Percentiles rank a stretch among this genome's conserved stretches.
Evolutionary conservation across 1,139 yeast genomes (phyloP).

Genomic region (Entelexis sorbosivorans): DNA sequence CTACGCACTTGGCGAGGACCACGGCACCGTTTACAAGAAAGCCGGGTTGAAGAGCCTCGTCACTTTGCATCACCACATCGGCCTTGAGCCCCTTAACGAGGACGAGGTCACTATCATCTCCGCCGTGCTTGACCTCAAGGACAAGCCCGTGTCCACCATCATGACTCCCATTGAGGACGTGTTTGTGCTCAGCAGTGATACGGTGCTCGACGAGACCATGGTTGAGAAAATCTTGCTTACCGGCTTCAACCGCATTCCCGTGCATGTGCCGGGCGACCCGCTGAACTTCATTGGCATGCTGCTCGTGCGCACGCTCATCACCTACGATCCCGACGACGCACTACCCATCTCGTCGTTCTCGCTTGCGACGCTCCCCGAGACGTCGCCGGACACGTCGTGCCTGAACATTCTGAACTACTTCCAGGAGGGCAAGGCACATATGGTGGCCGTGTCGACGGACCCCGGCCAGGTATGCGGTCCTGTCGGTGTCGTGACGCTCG

Average conservation of each 20-base stretch:
- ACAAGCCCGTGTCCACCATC: slow-evolving; percentile 70
- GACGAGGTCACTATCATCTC: slow-evolving; percentile 95
- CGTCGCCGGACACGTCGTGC: slow-evolving; percentile 84
- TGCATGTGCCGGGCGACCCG: slow-evolving; percentile 82
- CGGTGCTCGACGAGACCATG: slow-evolving; percentile 67
- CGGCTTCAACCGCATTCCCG: slow-evolving; percentile 94
- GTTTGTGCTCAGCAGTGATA: slow-evolving; percentile 77
- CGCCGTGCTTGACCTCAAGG: slow-evolving; percentile 88
- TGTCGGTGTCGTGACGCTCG: slow-evolving; percentile 80
- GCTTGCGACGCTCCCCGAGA: slow-evolving; percentile 90
- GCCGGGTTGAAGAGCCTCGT: slow-evolving; percentile 90
- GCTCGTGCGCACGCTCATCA: slow-evolving; percentile 78
- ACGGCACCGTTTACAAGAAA: slow-evolving; percentile 87
- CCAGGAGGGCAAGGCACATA: slow-evolving; percentile 96
- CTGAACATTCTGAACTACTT: slow-evolving; percentile 86
- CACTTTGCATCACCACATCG: slow-evolving; percentile 87
- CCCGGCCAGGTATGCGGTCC: slow-evolving; percentile 90
- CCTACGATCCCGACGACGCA: slow-evolving; percentile 95
- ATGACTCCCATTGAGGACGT: slow-evolving; percentile 95
- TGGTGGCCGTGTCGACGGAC: slow-evolving; percentile 79
- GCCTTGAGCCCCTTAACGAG: slow-evolving; percentile 80
- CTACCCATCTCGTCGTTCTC: slow-evolving; percentile 89
- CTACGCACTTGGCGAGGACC: slow-evolving; percentile 81
- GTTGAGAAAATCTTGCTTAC: slow-evolving; percentile 88
- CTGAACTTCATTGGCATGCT: slow-evolving; percentile 90